Evolutionary conservation across 2,329 filamentous ascomycete genomes (phyloP).

Genomic region (Capronia americana): DNA sequence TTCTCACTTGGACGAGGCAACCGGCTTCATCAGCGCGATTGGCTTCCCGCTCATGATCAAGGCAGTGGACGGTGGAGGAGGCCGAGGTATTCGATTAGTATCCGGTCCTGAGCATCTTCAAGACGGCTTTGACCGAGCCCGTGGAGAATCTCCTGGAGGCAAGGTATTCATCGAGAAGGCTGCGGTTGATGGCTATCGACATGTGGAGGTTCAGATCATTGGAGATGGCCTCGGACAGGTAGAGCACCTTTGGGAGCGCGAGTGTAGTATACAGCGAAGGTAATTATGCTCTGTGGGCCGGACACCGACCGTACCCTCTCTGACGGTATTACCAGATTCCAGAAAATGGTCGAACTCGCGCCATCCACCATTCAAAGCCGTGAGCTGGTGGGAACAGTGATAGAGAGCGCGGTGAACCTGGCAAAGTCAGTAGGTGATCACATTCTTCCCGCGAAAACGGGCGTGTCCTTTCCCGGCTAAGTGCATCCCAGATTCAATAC

Average conservation of each 20-base stretch:
- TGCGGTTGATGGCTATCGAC: conserved; percentile 51
- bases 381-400: conserved; percentile 38
- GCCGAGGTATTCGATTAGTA: conserved; percentile 53
- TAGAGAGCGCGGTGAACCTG: too few species aligned
- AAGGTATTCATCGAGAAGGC: conserved; percentile 52
- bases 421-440: too few species aligned
- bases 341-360: too few species aligned
- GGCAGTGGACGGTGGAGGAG: conserved; percentile 56
- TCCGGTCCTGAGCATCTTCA: conserved; percentile 42
- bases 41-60: conserved; percentile 55
- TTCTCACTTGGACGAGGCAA: conserved; percentile 27
- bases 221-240: conserved; percentile 54
- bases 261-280: conserved; percentile 59
- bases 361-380: conserved; percentile 44
- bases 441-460: too few species aligned
- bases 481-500: conserved; percentile 47
- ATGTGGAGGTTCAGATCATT: conserved; percentile 60
- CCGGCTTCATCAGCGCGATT: conserved; percentile 35
- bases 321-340: conserved; percentile 40
- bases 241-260: conserved; percentile 54
- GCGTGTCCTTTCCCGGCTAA: too few species aligned
- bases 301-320: conserved; percentile 53
- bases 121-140: conserved; percentile 47
- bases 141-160: conserved; percentile 52
- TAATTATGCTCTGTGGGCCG: conserved; percentile 61